Percentiles rank a stretch among this genome's conserved stretches.
These are phyloP conservation scores for Nosema muscidifuracis DNA, from an alignment of 371 early-diverging fungal genomes.

Conservation along the genomic window DNA sequence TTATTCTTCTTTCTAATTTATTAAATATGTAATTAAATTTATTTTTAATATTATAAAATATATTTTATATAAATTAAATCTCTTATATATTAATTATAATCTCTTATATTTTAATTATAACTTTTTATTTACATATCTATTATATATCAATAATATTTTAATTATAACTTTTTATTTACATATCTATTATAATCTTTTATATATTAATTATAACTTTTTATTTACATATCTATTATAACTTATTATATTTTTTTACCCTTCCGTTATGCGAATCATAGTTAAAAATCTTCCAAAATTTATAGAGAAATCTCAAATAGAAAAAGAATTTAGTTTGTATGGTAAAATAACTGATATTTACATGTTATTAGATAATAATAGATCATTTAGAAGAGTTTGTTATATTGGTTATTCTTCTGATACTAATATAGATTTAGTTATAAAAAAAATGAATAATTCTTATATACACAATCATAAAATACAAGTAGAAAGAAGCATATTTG, in stretches of 20 bases:
- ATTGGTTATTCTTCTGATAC: slow-evolving; percentile 55
- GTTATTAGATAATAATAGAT: slow-evolving; percentile 27
- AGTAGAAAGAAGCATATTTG: slow-evolving; percentile 9
- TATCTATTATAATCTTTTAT: too few relatives aligned
- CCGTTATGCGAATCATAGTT: slow-evolving; percentile 57
- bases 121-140: too few relatives aligned
- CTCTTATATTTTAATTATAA: too few relatives aligned
- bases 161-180: too few relatives aligned
- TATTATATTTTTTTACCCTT: slow-evolving; percentile 3
- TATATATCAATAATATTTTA: too few relatives aligned
- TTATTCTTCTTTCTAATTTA: too few relatives aligned
- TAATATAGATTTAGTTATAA: slow-evolving; percentile 38
- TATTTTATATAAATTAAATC: too few relatives aligned
- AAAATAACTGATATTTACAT: slow-evolving; percentile 54
- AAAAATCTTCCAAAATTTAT: slow-evolving; percentile 60
- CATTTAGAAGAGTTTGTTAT: slow-evolving; percentile 57
- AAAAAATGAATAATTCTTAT: slow-evolving; percentile 33
- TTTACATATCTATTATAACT: too few relatives aligned
- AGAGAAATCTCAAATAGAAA: slow-evolving; percentile 46
- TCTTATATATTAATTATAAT: too few relatives aligned
- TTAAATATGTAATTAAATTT: too few relatives aligned
- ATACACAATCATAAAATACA: slow-evolving; percentile 49
- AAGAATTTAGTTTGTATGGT: slow-evolving; percentile 47
- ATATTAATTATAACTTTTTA: too few relatives aligned
- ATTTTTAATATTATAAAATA: too few relatives aligned